phyloP scores from a whole-genome alignment of 2,329 filamentous ascomycete genomes.

The Mollisia scopiformis region DNA sequence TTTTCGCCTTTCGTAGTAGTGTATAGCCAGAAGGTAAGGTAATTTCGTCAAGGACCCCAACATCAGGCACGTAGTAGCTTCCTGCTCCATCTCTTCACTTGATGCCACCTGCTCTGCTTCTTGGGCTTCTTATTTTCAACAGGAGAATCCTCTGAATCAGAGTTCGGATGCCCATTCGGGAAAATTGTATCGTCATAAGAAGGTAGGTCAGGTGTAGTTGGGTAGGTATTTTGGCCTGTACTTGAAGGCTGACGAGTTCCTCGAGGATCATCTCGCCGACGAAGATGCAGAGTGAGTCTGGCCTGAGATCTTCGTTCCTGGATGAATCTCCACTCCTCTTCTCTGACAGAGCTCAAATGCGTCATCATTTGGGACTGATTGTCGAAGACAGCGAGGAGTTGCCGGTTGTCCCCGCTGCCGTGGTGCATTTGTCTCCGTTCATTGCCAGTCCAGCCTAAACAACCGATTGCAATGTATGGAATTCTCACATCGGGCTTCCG shows the following conservation, averaged over 20 bases:
- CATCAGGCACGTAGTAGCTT: not conserved
- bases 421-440: conserved; percentile 23
- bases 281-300: conserved; percentile 9
- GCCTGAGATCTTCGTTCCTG: conserved; percentile 10
- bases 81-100: not conserved
- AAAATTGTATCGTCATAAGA: not conserved
- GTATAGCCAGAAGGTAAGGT: not conserved
- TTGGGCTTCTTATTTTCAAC: no score
- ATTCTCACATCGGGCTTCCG: conserved; percentile 3
- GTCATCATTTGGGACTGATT: conserved; percentile 22
- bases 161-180: not conserved
- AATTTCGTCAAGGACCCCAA: no score
- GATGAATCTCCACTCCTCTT: conserved; percentile 26
- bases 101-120: not conserved
- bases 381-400: conserved; percentile 25
- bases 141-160: not conserved
- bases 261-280: not conserved
- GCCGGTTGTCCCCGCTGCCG: conserved; percentile 20
- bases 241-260: not conserved
- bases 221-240: not conserved
- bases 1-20: not conserved
- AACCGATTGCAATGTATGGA: conserved; percentile 28
- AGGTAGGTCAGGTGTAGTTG: not conserved
- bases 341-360: conserved; percentile 16
- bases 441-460: conserved; percentile 25